Evolutionary conservation across 306 rosid genomes (phyloP).

Genomic region (Medicago truncatula): MtrunA17r5.0-ANR NC_053049.1:44375501-44376000

Average conservation of each 20-base stretch:
- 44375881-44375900: conserved; percentile 98
- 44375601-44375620: conserved; percentile 90
- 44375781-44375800: conserved; percentile 95
- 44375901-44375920: conserved; percentile 99
- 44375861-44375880: conserved; percentile 93
- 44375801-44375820: conserved; percentile 96
- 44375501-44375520: conserved; percentile 92
- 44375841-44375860: conserved; percentile 89
- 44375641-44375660: conserved; percentile 97
- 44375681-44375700: conserved; percentile 97
- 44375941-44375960: conserved; percentile 98
- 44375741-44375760: conserved; percentile 93
- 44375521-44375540: conserved; percentile 81
- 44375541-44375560: conserved; percentile 94
- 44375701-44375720: conserved; percentile 86
- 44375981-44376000: conserved; percentile 97
- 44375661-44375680: conserved; percentile 91
- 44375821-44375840: conserved; percentile 99
- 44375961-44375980: conserved; percentile 95
- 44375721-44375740: conserved; percentile 94
- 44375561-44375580: conserved; percentile 96
- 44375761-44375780: conserved; percentile 95
- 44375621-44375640: conserved; percentile 93
- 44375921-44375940: conserved; percentile 92
- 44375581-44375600: conserved; percentile 85